These are phyloP conservation scores for Vigna nakashimae DNA, from an alignment of 306 rosid species.

Conservation along the genomic window DNA sequence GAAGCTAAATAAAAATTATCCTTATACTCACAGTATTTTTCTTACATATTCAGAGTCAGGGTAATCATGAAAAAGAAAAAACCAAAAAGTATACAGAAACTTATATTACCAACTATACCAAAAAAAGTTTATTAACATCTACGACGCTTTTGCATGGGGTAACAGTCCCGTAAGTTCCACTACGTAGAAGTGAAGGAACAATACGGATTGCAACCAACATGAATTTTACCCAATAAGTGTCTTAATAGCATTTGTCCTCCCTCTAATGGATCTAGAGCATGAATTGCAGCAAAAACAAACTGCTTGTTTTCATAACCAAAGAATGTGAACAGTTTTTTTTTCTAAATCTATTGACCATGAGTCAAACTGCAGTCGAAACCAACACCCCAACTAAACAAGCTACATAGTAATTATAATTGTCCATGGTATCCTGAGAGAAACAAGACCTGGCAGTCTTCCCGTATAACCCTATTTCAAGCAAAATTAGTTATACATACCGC, in stretches of 20 bases:
- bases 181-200: not conserved
- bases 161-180: not conserved
- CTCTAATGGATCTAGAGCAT: constrained; percentile 8
- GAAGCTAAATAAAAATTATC: not conserved
- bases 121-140: no score
- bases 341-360: constrained; percentile 27
- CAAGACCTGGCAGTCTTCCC: not conserved
- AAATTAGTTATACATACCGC: constrained; percentile 24
- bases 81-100: not conserved
- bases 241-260: not conserved
- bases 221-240: not conserved
- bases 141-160: no score
- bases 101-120: no score
- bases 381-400: constrained; percentile 9
- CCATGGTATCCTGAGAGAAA: not conserved
- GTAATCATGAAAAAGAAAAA: not conserved
- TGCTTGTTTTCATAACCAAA: constrained; percentile 5
- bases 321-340: constrained; percentile 21
- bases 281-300: constrained; percentile 36
- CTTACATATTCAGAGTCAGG: not conserved
- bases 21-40: not conserved
- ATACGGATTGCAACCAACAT: not conserved
- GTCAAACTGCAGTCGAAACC: constrained; percentile 18
- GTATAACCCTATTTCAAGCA: constrained; percentile 6
- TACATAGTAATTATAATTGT: not conserved